Evolutionary conservation across 192 early-diverging fungal genomes (phyloP).

Genomic region (Backusella tuberculispora): DNA sequence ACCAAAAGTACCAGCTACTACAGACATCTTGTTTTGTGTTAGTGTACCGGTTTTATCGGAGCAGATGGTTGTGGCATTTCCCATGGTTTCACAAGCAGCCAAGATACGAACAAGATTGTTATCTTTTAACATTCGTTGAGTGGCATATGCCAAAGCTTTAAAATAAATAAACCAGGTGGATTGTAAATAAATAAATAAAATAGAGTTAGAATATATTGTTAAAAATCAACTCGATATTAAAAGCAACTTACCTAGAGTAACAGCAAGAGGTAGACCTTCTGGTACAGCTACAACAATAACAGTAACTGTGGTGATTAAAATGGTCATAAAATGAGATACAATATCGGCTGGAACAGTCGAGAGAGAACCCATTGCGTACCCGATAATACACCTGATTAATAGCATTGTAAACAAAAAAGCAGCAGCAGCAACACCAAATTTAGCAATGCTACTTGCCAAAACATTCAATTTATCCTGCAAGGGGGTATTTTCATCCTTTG

Average conservation of each 20-base stretch:
- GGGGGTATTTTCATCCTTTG: conserved; percentile 86
- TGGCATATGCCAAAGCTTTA: conserved; percentile 88
- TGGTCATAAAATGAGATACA: conserved; percentile 66
- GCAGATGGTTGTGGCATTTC: conserved; percentile 97
- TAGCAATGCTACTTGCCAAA: conserved; percentile 91
- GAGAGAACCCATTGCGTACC: conserved; percentile 33
- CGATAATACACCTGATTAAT: conserved; percentile 79
- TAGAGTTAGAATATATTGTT: background rate
- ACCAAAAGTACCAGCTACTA: conserved; percentile 84
- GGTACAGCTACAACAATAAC: conserved; percentile 99
- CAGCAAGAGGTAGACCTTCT: conserved; percentile 98
- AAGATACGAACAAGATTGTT: conserved; percentile 96
- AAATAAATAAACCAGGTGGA: background rate
- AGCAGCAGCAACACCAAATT: conserved; percentile 83
- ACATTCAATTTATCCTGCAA: conserved; percentile 88
- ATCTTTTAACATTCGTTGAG: conserved; percentile 93
- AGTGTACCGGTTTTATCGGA: conserved; percentile 99
- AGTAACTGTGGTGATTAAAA: conserved; percentile 91
- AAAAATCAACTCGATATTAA: background rate
- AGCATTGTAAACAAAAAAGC: conserved; percentile 85
- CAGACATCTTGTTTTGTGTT: conserved; percentile 97
- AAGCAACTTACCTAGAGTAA: conserved; percentile 63
- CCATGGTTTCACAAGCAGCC: conserved; percentile 98
- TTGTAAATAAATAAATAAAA: background rate
- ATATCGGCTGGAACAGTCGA: conserved; percentile 43